Base-by-base conservation (phyloP, 2,329 filamentous ascomycete species). In the Triangularia setosa region DNA sequence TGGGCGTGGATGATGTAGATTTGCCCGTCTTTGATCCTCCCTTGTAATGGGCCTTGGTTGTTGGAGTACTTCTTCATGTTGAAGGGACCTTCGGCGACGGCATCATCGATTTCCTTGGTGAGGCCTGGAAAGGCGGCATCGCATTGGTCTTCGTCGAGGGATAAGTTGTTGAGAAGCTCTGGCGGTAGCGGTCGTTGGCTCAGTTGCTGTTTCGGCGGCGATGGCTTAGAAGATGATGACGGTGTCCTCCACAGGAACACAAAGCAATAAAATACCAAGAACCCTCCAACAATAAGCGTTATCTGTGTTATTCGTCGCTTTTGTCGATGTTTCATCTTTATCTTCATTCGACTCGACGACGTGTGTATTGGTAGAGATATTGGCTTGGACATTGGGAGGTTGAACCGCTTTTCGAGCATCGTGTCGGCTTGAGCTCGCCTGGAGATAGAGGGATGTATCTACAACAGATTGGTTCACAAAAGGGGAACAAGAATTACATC, bases 71-170 rank as follows among this genome's bases (percentile, higher is more conserved):
- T 70, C 55, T 72, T 69, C 28, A 84, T 73, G 3, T 70, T 69
- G 69, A 84, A 83, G 3, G 77, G 75, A 0, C 81, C 81, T 61
- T 78, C 70, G 23, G 77, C 74, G 1, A 82, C 78, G 7, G 75
- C 76, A 58, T 78, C 71, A 40, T 82, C 79, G 64, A 85, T 77
- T 62, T 83, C 78, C 44, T 76, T 75, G 0, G 76, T 80, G 18
- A 84, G 73, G 2, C 77, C 78, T 0, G 83, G 82, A 66, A 85
- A 85, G 1, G 72, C 69, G 44, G 70, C 69, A 7, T 70, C 67
- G 71, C 83, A 85, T 68, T 83, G 76, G 23, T 75, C 67, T 25
- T 78, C 74, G 12, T 74, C 78, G 56, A 84, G 75, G 54, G 73
- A 76, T 21, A 78, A 75, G 64, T 76, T 76, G 62, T 74, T 72